Evolutionary conservation across 1,284 basidiomycete species (phyloP), one percentile per base, ranked within the genome.

Genomic region (Rhodotorula sp.): DNA sequence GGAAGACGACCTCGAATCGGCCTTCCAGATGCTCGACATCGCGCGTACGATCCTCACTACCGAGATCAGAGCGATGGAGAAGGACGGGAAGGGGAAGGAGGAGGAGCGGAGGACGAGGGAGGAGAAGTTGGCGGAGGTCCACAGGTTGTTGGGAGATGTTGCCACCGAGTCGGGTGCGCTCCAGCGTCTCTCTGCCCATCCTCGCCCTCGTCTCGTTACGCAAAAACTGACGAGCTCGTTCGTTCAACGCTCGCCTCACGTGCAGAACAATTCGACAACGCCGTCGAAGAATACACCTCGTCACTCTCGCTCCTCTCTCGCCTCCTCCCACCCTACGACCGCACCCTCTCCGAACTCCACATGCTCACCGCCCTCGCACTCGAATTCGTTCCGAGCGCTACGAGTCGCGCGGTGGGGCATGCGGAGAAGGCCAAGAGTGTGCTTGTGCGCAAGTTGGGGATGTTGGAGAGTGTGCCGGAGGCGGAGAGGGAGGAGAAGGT

Each of bases 311-410:
- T 72, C 62, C 70, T 76, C 44, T 48, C 57, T 7, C 20, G 52
- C 20, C 28, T 75, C 44, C 66, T 74, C 22, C 58, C 56, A 1
- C 67, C 72, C 0, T 71, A 69, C 54, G 71, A 77, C 68, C 75
- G 77, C 44, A 37, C 64, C 7, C 67, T 78, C 16, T 73, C 75
- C 6, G 74, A 77, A 57, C 70, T 72, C 15, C 76, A 78, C 67
- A 75, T 77, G 72, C 68, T 78, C 61, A 73, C 75, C 66, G 77
- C 77, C 13, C 71, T 78, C 50, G 72, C 77, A 4, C 69, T 73
- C 62, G 77, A 78, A 59, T 72, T 76, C 50, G 56, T 77, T 13
- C 76, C 76, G 20, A 63, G 69, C 26, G 62, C 68, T 18, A 69
- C 64, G 26, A 44, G 22, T 7, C 68, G 67, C 30, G 76, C 77